Conservation (phyloP, 2,329 filamentous ascomycete species). For the Aaosphaeria pasadenensis region DNA sequence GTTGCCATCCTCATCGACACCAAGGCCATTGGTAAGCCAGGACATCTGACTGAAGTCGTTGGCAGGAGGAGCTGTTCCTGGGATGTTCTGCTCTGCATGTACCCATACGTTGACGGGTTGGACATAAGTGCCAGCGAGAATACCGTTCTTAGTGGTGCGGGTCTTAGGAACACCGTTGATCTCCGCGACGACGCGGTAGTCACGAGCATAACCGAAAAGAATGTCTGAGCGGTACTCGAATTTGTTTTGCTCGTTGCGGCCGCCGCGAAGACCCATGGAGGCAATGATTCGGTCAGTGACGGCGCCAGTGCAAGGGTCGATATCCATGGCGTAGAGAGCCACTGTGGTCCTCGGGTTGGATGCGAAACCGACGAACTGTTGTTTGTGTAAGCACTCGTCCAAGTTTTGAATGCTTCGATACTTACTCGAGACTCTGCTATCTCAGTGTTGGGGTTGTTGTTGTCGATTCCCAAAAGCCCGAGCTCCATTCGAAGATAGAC, state of each 20-base stretch:
- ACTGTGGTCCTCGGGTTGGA: slow-evolving; percentile 25
- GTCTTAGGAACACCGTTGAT: slow-evolving; percentile 13
- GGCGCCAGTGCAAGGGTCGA: slow-evolving; percentile 36
- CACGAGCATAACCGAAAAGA: slow-evolving; percentile 26
- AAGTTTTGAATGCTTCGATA: not conserved
- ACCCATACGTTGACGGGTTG: slow-evolving; percentile 39
- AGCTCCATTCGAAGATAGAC: slow-evolving; percentile 37
- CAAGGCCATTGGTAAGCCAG: slow-evolving; percentile 16
- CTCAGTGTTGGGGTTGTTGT: slow-evolving; percentile 21
- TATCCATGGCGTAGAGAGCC: slow-evolving; percentile 31
- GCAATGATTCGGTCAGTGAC: slow-evolving; percentile 28
- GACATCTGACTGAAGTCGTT: slow-evolving; percentile 20
- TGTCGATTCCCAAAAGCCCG: slow-evolving; percentile 33
- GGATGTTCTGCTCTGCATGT: slow-evolving; percentile 32
- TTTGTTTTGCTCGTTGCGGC: slow-evolving; percentile 28
- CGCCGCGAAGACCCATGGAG: slow-evolving; percentile 15
- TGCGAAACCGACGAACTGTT: slow-evolving; percentile 29
- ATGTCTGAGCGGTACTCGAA: slow-evolving; percentile 27
- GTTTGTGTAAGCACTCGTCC: not conserved
- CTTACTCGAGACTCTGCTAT: slow-evolving; percentile 18
- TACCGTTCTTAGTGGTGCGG: slow-evolving; percentile 27
- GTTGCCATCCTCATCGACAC: slow-evolving; percentile 5
- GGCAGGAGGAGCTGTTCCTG: slow-evolving; percentile 20
- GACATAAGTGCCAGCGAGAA: slow-evolving; percentile 34
- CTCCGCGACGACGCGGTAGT: slow-evolving; percentile 29